Percentiles rank a stretch among this genome's conserved stretches.
Conservation (phyloP, 169 alveolate genomes). For the Plasmodium coatneyi region DNA sequence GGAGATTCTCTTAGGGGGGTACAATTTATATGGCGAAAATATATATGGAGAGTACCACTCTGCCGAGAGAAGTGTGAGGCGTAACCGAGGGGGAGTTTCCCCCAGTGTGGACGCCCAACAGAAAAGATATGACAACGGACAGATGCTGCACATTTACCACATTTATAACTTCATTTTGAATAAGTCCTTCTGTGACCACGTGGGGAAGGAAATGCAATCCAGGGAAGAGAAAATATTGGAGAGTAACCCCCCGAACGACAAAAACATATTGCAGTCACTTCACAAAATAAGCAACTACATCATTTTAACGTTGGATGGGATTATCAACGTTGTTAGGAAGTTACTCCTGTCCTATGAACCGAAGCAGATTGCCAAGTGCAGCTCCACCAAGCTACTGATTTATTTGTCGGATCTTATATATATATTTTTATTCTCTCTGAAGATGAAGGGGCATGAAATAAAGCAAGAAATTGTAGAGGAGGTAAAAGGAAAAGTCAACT, state of each 20-base stretch:
- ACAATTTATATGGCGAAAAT: conserved; percentile 2
- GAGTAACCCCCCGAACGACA: neutral
- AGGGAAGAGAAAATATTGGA: neutral
- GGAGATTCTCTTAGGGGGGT: conserved; percentile 39
- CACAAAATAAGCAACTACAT: conserved; percentile 30
- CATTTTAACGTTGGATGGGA: conserved; percentile 35
- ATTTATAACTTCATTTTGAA: conserved; percentile 33
- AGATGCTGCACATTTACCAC: conserved; percentile 12
- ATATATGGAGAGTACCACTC: conserved; percentile 29
- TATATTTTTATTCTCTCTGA: conserved; percentile 39
- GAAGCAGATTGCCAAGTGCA: neutral
- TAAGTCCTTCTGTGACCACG: conserved; percentile 3
- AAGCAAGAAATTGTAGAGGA: neutral
- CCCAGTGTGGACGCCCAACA: neutral
- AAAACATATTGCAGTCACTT: neutral
- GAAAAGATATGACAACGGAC: neutral
- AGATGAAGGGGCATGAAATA: conserved; percentile 23
- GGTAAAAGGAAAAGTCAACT: conserved; percentile 4
- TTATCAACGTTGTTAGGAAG: neutral
- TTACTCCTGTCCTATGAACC: neutral
- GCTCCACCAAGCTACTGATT: conserved; percentile 11
- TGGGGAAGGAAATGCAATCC: neutral
- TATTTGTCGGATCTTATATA: conserved; percentile 39
- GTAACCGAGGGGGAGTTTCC: neutral
- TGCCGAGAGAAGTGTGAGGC: neutral